Base-by-base conservation (phyloP, 495 filamentous ascomycete genomes). In the Aspergillus indologenus region DNA sequence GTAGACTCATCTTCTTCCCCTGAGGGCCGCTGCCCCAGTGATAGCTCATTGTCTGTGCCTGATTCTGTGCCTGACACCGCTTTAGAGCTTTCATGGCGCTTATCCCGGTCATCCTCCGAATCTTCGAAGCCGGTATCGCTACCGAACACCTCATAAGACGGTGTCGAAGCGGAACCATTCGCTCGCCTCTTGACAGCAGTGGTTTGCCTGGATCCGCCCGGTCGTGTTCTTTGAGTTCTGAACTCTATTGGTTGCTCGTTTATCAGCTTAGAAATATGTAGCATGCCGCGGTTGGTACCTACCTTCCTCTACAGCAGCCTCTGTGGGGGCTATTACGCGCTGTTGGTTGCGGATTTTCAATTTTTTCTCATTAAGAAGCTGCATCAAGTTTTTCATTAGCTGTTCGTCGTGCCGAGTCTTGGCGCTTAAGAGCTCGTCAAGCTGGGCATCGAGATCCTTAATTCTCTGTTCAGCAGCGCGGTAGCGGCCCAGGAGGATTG, bases 291-390 rank as follows among this genome's bases (percentile, higher is more conserved):
- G 19, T 40, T 5, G 34, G n/a, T n/a, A 23, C 64, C 57, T 68
- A 74, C 76, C 68, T 66, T 67, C 78, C 1, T 71, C 65, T 0
- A 78, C 70, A 65, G 88, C 83, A 9, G 83, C 69, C 42, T 80
- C 84, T 7, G 84, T 82, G n/a, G 78, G 75, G 17, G 79, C 81
- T 5, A 94, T 69, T 9, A 92, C 63, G 19, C 86, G 80, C 60
- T 91, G 87, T 68, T 94, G 89, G 60, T 93, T 87, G 26, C 90
- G 77, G 21, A 96, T 93, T 71, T 94, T 95, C n/a, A 90, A 76
- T 71, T 96, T 96, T 73, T 96, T 96, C 64, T 87, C 85, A 61
- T 96, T 96, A 0, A 96, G 71, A 1, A 95, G 70, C 19, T 81
- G 77, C 34, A 80, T 80, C 56, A 91, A 90, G 66, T 90, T 91